Percentiles rank a stretch among this genome's conserved stretches.
These are phyloP conservation scores for Dactylis glomerata DNA, from an alignment of 176 grass and related monocot species.

Conservation along the genomic window DNA sequence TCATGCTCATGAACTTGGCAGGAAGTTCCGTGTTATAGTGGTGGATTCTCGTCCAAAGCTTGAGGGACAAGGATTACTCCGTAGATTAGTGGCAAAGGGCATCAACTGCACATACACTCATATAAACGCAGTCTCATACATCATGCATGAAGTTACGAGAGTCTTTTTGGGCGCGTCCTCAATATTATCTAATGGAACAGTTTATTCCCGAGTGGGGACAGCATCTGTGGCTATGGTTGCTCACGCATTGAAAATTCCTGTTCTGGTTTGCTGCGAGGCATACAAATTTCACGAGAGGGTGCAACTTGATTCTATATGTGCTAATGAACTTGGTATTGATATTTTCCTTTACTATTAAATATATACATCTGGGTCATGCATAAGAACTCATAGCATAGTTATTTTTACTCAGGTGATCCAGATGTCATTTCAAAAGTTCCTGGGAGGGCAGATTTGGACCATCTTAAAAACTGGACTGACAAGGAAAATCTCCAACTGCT, in stretches of 20 bases:
- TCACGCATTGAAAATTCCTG: constrained; percentile 76
- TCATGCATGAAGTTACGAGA: constrained; percentile 90
- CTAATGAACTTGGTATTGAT: constrained; percentile 75
- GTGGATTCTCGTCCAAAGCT: constrained; percentile 91
- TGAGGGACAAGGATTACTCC: constrained; percentile 78
- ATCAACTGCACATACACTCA: constrained; percentile 88
- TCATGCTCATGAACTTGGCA: constrained; percentile 79
- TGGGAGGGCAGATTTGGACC: constrained; percentile 57
- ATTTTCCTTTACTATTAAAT: neutral
- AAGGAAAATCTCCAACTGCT: constrained; percentile 87
- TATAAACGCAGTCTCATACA: constrained; percentile 90
- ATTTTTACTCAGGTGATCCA: constrained; percentile 70
- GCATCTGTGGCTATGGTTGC: constrained; percentile 94
- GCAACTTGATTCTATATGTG: constrained; percentile 97
- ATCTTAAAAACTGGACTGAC: constrained; percentile 67
- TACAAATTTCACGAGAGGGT: constrained; percentile 97
- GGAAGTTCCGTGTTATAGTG: constrained; percentile 74
- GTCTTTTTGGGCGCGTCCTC: constrained; percentile 87
- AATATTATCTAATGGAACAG: constrained; percentile 84
- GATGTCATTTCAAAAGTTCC: constrained; percentile 74
- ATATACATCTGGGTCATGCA: neutral
- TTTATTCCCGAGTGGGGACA: constrained; percentile 94
- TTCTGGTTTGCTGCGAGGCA: constrained; percentile 89
- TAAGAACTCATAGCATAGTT: constrained; percentile 12
- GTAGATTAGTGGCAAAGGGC: constrained; percentile 66